phyloP scores from a whole-genome alignment of 129 eudicot species.

The Solidago caesia region DNA sequence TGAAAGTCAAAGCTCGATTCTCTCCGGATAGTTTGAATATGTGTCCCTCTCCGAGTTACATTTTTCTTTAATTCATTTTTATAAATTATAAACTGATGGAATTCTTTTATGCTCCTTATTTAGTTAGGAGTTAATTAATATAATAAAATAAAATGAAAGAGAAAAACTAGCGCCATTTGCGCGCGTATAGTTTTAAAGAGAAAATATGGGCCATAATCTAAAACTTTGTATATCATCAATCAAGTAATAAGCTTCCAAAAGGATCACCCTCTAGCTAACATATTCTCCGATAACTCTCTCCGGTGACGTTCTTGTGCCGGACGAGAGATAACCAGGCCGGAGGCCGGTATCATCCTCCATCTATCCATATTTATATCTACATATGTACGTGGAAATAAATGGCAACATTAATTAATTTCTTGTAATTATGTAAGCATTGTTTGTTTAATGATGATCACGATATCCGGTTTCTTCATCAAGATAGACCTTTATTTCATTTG shows the following conservation, averaged over 20 bases:
- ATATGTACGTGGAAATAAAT: background rate
- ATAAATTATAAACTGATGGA: too few species aligned
- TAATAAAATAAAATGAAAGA: too few species aligned
- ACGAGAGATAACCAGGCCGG: slow-evolving; percentile 25
- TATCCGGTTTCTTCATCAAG: background rate
- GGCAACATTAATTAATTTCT: background rate
- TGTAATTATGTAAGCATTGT: background rate
- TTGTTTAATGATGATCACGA: background rate
- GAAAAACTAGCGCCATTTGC: too few species aligned
- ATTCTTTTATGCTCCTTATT: too few species aligned
- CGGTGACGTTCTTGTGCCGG: slow-evolving; percentile 44
- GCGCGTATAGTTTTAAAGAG: background rate
- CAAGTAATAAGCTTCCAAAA: background rate
- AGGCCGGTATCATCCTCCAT: background rate
- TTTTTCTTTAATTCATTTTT: too few species aligned
- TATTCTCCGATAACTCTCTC: slow-evolving; percentile 37
- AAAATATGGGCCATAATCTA: background rate
- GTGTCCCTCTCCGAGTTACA: too few species aligned
- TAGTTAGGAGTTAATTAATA: too few species aligned
- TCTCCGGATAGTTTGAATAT: too few species aligned
- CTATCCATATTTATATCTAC: background rate
- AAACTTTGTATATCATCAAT: too few species aligned
- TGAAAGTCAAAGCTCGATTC: too few species aligned
- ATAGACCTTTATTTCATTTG: background rate
- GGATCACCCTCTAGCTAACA: slow-evolving; percentile 16